Evolutionary conservation across 2,329 filamentous ascomycete species (phyloP), one percentile per base, ranked within the genome.

Genomic region (Colletotrichum sp.): DNA sequence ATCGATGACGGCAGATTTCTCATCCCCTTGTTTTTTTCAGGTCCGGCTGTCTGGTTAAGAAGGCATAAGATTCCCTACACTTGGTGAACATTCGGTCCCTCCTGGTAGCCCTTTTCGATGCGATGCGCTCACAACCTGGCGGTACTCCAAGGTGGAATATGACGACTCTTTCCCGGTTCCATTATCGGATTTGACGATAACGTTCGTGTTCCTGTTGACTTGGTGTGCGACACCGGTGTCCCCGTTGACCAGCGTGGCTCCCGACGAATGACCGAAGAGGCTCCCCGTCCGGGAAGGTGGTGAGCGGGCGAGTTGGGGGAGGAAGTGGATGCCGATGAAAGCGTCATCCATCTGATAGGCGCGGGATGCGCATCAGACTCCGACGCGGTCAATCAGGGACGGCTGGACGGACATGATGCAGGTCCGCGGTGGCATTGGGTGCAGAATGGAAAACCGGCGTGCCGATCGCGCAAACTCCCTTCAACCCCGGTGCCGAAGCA

Each of bases 361-460:
- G 27, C 21, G 36, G 29, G 18, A 36, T 58, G 43, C 11, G 31
- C 47, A 51, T 36, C 61, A 47, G 15, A 33, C 47, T 72, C 63
- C 62, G 69, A 64, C 62, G 69, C 47, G 34, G 57, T 58, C 55
- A 67, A 66, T 66, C 63, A 71, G 62, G 62, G 47, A 73, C 47
- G 36, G 34, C 34, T 62, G 63, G 47, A 63, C 61, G 47, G 57
- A 73, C 63, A 54, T 43, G 55, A 74, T 74, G 68, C 69, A 74
- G 68, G 72, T 72, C 72, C 68, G 57, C 57, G 29, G 59, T 29
- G 63, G 57, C 21, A 15, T 29, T 59, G 54, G 65, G 65, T 24
- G 55, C 36, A 34, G 21, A 54, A 67, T 43, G 57, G 31, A 58
- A 67, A 63, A 27, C 9, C 63, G 55, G 57, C 29, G 21, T n/a